phyloP scores from a whole-genome alignment of 257 asterid genomes.

The Catharanthus roseus region DNA sequence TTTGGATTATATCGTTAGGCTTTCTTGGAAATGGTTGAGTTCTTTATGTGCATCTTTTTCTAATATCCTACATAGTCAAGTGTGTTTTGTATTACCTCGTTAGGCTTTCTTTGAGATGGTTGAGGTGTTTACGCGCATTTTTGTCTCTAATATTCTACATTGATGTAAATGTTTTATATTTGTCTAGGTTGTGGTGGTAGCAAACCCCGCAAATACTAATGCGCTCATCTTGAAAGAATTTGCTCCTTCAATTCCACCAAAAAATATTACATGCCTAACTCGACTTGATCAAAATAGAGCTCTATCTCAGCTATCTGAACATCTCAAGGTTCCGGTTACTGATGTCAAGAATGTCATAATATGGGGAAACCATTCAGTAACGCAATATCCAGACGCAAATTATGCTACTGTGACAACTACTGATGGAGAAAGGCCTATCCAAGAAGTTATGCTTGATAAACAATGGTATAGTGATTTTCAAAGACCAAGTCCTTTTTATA shows the following conservation, averaged over 20 bases:
- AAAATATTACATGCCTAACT: constrained; percentile 79
- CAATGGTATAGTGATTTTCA: constrained; percentile 37
- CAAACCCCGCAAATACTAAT: constrained; percentile 83
- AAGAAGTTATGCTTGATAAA: constrained; percentile 37
- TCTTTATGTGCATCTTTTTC: no score
- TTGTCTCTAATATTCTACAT: not conserved
- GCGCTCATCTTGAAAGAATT: constrained; percentile 68
- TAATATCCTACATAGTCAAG: not conserved
- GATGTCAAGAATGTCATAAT: constrained; percentile 63
- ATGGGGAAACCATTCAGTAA: constrained; percentile 88
- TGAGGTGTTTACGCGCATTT: not conserved
- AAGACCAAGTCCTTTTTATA: no score
- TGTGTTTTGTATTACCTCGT: not conserved
- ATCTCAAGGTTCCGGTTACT: constrained; percentile 42
- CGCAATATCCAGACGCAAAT: constrained; percentile 71
- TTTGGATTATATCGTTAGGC: no score
- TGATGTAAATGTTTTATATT: not conserved
- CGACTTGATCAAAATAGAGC: constrained; percentile 83
- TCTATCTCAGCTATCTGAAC: constrained; percentile 53
- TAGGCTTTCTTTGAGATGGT: not conserved
- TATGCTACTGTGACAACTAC: constrained; percentile 45
- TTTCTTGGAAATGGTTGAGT: not conserved
- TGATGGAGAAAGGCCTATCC: constrained; percentile 34
- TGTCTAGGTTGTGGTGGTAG: constrained; percentile 63
- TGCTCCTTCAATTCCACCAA: constrained; percentile 58